Base-by-base conservation (phyloP, 495 filamentous ascomycete genomes). In the Tuber calosporum region DNA sequence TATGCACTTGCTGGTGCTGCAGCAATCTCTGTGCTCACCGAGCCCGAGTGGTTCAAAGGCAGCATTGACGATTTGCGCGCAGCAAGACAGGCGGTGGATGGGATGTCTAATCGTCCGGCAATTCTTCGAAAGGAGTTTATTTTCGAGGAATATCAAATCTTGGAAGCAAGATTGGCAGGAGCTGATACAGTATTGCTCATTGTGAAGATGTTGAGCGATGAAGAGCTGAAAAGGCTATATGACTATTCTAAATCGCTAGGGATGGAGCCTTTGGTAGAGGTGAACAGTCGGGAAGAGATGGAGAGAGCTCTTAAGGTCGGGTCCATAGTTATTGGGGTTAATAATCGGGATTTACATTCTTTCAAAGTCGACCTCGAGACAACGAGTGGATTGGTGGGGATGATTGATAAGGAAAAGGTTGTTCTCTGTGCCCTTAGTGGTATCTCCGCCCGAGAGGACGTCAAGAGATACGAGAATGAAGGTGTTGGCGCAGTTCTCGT, bases 41-140 rank as follows among this genome's bases (percentile, higher is more conserved):
- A 99, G 83, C 95, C 95, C 0, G 90, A 97, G 78, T 99, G 93
- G 93, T 99, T 99, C 85, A 98, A 97, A 83, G 95, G 95, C 40
- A 94, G 90, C 76, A 92, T 98, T 70, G 95, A 99, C 70, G 95
- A 99, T 81, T 85, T 99, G 45, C 90, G 93, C 67, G 88, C 90
- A 71, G 95, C 97, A 39, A 89, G 95, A 19, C 92, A 93, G 82
- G 92, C 91, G 66, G 85, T 99, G 22, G 89, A 93, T 76, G 92
- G 91, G 17, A 92, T 98, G 88, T 89, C 91, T 0, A 95, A 97
- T 82, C 87, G 95, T 53, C 95, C 95, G 5, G 95, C 94, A 13
- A 86, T 99, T 8, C 85, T 99, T 30, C 88, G 96, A 9, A 99
- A 99, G 81, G 95, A 99, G 69, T 99, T 99, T 79, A 89, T 99